These are phyloP conservation scores for Ailanthus altissimus DNA, from an alignment of 345 rosid species.

Conservation along the genomic window DNA sequence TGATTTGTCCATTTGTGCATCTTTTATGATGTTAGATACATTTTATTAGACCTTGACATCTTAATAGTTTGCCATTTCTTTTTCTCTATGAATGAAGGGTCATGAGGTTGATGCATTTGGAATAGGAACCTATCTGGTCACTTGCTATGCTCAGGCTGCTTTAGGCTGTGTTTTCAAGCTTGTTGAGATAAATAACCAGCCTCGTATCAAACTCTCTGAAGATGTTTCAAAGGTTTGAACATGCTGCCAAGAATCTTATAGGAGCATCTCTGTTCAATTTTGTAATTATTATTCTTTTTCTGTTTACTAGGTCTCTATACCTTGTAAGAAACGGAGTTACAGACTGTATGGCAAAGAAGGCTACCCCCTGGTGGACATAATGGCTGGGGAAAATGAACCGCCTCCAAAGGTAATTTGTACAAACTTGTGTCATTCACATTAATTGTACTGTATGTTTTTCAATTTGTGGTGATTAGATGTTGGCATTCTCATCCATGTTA, in stretches of 20 bases:
- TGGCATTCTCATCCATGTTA: not conserved
- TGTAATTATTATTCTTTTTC: conserved; percentile 14
- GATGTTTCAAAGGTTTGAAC: conserved; percentile 85
- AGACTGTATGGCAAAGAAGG: conserved; percentile 91
- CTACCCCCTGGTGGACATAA: conserved; percentile 89
- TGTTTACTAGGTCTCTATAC: conserved; percentile 75
- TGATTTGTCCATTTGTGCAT: not conserved
- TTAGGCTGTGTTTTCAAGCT: conserved; percentile 98
- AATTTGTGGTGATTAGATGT: not conserved
- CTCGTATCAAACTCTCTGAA: conserved; percentile 98
- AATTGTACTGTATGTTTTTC: not conserved
- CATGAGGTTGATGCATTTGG: conserved; percentile 94
- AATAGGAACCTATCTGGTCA: conserved; percentile 89
- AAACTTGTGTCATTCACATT: not conserved
- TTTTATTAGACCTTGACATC: conserved; percentile 1
- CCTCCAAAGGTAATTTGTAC: conserved; percentile 70
- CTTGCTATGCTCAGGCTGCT: conserved; percentile 95
- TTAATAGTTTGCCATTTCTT: conserved; percentile 9
- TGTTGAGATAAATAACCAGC: conserved; percentile 88
- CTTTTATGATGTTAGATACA: not conserved
- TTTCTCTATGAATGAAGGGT: conserved; percentile 47
- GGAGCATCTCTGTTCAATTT: not conserved
- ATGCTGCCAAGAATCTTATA: conserved; percentile 3
- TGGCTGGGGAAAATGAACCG: conserved; percentile 90
- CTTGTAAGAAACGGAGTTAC: conserved; percentile 78